These are phyloP conservation scores for Suhomyces vadensis DNA, from an alignment of 805 yeast species.

Conservation along the genomic window DNA sequence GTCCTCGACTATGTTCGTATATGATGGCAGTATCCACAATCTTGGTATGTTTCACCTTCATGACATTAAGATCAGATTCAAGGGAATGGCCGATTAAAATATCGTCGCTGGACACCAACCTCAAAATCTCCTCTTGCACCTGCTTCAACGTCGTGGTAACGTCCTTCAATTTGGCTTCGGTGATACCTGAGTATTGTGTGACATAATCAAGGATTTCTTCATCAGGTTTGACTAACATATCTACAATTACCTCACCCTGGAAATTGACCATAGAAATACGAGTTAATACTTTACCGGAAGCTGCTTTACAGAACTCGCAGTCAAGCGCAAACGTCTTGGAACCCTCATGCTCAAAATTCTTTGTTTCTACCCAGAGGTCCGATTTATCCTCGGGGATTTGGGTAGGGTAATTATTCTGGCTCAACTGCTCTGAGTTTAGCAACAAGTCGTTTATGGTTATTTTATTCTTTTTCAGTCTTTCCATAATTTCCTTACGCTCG, in stretches of 20 bases:
- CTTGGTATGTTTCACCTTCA: slow-evolving; percentile 68
- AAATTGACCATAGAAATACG: slow-evolving; percentile 74
- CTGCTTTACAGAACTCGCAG: slow-evolving; percentile 88
- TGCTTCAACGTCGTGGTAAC: slow-evolving; percentile 68
- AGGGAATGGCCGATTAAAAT: slow-evolving; percentile 86
- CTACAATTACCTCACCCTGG: slow-evolving; percentile 60
- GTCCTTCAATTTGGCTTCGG: slow-evolving; percentile 59
- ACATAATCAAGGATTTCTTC: slow-evolving; percentile 76
- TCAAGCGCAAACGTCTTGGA: slow-evolving; percentile 77
- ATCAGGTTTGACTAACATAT: slow-evolving; percentile 75
- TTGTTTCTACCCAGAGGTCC: slow-evolving; percentile 57
- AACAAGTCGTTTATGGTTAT: slow-evolving; percentile 53
- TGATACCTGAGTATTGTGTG: slow-evolving; percentile 85
- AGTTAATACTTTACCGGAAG: slow-evolving; percentile 64
- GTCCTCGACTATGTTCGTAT: slow-evolving; percentile 80
- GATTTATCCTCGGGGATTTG: slow-evolving; percentile 12
- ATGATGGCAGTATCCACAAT: slow-evolving; percentile 80
- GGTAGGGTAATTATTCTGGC: slow-evolving; percentile 57
- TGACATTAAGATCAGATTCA: slow-evolving; percentile 74
- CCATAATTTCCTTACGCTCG: slow-evolving; percentile 48
- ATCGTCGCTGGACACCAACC: slow-evolving; percentile 55
- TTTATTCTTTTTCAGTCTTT: slow-evolving; percentile 36
- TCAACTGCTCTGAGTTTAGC: slow-evolving; percentile 50
- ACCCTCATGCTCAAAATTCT: slow-evolving; percentile 52
- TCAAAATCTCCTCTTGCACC: slow-evolving; percentile 58